phyloP scores from a whole-genome alignment of 208 protist genomes.

The Vickermania ingenoplastis region DNA sequence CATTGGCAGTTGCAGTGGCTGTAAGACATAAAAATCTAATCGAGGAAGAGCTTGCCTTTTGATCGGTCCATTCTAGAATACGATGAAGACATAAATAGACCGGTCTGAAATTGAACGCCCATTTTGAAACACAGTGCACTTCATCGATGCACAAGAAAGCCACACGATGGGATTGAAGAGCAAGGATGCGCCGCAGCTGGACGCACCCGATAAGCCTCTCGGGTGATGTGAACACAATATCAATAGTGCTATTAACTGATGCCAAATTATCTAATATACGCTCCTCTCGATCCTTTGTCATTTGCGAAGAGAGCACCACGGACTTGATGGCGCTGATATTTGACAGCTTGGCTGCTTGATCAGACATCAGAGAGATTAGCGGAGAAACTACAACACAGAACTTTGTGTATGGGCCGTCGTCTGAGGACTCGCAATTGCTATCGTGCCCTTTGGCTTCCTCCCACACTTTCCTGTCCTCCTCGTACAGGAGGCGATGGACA shows the following conservation, averaged over 20 bases:
- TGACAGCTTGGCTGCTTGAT: slow-evolving; percentile 79
- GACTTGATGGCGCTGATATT: slow-evolving; percentile 21
- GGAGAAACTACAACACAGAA: slow-evolving; percentile 91
- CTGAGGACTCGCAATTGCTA: not conserved
- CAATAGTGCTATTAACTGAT: slow-evolving; percentile 34
- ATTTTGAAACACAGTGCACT: slow-evolving; percentile 95
- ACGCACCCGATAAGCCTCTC: slow-evolving; percentile 57
- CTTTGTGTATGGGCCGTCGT: slow-evolving; percentile 15
- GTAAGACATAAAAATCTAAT: slow-evolving; percentile 75
- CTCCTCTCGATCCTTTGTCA: slow-evolving; percentile 25
- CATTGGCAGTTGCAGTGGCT: slow-evolving; percentile 64
- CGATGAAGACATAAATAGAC: slow-evolving; percentile 72
- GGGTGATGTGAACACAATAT: slow-evolving; percentile 80
- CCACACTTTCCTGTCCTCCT: slow-evolving; percentile 35
- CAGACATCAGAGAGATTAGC: slow-evolving; percentile 93
- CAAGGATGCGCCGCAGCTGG: slow-evolving; percentile 28
- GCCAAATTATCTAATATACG: slow-evolving; percentile 28
- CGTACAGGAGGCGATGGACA: slow-evolving; percentile 58
- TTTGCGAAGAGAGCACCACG: slow-evolving; percentile 46
- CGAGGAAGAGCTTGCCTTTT: not conserved
- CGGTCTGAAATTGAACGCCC: slow-evolving; percentile 93
- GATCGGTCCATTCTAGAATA: slow-evolving; percentile 21
- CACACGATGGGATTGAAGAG: slow-evolving; percentile 39
- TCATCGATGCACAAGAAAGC: slow-evolving; percentile 92
- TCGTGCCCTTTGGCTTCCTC: not conserved